Conservation (phyloP, 306 rosid species). For the Neltuma alba region DNA sequence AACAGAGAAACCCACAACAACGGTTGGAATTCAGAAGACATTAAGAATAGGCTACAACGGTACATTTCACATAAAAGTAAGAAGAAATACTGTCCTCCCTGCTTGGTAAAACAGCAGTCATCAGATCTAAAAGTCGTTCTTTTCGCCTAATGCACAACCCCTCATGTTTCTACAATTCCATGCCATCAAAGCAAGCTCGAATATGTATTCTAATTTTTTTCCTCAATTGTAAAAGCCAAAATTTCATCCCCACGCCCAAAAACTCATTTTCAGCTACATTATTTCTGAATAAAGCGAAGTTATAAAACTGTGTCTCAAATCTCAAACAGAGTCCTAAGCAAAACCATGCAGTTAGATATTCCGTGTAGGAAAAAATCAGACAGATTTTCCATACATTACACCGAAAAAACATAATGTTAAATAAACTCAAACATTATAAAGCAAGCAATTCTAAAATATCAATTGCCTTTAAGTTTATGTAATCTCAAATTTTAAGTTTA, state of each 20-base stretch:
- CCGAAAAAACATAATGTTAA: neutral
- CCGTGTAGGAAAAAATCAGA: neutral
- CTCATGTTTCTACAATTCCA: neutral
- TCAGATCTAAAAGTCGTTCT: neutral
- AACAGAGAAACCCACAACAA: slow-evolving; percentile 36
- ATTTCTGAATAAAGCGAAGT: neutral
- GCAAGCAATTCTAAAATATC: neutral
- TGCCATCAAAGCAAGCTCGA: neutral
- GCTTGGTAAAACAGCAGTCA: slow-evolving; percentile 16
- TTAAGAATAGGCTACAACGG: slow-evolving; percentile 11
- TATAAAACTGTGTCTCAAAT: neutral
- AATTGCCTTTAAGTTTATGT: neutral
- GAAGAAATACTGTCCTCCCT: neutral
- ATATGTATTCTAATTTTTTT: neutral
- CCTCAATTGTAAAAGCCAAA: neutral
- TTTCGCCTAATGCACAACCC: neutral
- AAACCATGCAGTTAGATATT: neutral
- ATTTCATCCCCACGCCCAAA: neutral
- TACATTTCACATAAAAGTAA: neutral
- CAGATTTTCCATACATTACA: neutral
- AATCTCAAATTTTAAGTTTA: neutral
- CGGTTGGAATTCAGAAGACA: slow-evolving; percentile 35
- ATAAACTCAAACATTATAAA: neutral
- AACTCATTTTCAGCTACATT: slow-evolving; percentile 1
- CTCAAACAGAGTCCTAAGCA: slow-evolving; percentile 8